phyloP scores from a whole-genome alignment of 1,284 basidiomycete species.

The Ustilago sp. region DNA sequence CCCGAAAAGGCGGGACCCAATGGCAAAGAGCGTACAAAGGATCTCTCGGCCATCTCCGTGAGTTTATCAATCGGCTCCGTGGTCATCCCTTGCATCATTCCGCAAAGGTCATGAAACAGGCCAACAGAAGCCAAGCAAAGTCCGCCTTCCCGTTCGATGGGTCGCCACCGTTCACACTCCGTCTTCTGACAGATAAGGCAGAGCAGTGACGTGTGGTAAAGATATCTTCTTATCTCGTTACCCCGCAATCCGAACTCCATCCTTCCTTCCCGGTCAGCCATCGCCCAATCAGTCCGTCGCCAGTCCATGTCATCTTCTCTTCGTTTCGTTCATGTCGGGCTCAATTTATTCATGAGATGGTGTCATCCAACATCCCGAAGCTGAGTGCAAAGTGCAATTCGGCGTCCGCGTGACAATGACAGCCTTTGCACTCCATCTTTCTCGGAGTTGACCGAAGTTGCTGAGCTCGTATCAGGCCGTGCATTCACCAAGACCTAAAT shows the following conservation, averaged over 20 bases:
- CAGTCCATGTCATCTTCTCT: background rate
- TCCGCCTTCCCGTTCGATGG: constrained; percentile 7
- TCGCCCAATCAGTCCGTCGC: background rate
- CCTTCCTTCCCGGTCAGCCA: background rate
- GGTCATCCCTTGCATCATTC: background rate
- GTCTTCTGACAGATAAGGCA: background rate
- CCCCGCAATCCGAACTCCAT: constrained; percentile 21
- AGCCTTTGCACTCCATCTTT: background rate
- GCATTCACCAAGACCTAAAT: background rate
- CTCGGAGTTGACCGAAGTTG: constrained; percentile 2
- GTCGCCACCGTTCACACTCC: background rate
- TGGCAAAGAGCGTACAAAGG: background rate
- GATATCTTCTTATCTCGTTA: constrained; percentile 19
- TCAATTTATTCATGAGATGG: constrained; percentile 1
- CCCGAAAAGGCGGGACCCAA: constrained; percentile 21
- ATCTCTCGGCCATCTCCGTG: constrained; percentile 45
- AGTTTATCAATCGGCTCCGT: constrained; percentile 19
- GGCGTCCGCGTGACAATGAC: background rate
- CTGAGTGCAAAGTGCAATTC: background rate
- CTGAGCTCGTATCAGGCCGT: constrained; percentile 3
- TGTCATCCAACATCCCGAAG: background rate
- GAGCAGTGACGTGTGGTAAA: background rate
- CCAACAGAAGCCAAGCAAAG: constrained; percentile 10
- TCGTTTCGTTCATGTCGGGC: background rate
- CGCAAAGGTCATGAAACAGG: background rate